Evolutionary conservation across 352 stramenopile genomes (phyloP), one percentile per base, ranked within the genome.

Genomic region (Globisporangium emineosum): DNA sequence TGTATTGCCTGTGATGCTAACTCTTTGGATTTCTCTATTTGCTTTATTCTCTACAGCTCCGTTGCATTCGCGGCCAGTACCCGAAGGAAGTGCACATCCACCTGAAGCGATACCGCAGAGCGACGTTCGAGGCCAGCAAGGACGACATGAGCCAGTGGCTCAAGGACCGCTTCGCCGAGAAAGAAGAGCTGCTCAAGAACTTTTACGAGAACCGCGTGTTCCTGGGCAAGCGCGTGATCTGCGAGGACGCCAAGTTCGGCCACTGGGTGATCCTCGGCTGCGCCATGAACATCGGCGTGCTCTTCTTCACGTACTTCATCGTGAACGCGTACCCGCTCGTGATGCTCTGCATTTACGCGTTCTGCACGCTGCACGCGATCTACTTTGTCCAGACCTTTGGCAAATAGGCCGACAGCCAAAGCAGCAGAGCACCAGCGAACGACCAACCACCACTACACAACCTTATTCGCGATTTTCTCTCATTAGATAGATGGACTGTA

Each of bases 41-140:
- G 13, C 12, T 42, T 42, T 15, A 17, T 12, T 42, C 35, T 12
- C n/a, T 23, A 23, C 17, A 47, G 40, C 40, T 47, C 17, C 40
- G 83, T 35, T 86, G 91, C 12, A 62, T 79, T 0, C 59, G 72
- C 49, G 86, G 86, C 6, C 86, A 91, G 51, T 90, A 81, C 60
- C 86, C 86, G 8, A 78, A 60, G 9, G 78, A 86, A 40, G 86
- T 94, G 29, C 81, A 93, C 64, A 81, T 94, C 52, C 82, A 93
- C 67, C 65, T 91, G 57, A 79, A 73, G 56, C 72, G 80, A 30
- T 87, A 90, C 65, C 70, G 72, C 30, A 79, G 74, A 32, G 69
- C 60, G 21, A 75, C 75, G 30, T 54, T 93, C 33, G 57, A 57
- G n/a, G 65, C 70, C 45, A 65, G 78, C 67, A 83, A 79, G 25